Evolutionary conservation across 1,284 basidiomycete genomes (phyloP), one percentile per base, ranked within the genome.

Genomic region (Rhodotorula sp.): DNA sequence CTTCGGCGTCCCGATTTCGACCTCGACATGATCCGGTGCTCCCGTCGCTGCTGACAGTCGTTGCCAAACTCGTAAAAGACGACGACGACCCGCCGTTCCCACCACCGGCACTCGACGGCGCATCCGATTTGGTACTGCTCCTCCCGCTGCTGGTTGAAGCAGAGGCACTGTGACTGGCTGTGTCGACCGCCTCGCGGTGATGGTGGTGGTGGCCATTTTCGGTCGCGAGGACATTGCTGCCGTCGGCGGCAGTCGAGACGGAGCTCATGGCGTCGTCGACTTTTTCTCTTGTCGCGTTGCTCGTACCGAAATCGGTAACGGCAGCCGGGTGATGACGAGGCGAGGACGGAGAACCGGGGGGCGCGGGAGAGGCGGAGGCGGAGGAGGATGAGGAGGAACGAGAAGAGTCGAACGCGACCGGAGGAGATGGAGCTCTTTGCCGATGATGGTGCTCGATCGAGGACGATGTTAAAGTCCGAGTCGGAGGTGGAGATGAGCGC

Each of bases 41-140:
- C 10, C 37, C 37, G 37, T 42, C 37, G 37, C 56, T 62, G 55
- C 68, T 68, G 20, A 67, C 62, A 4, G 67, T 66, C n/a, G 64
- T 73, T 12, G 69, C 68, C 5, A 61, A 18, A 26, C 69, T 73
- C 17, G 37, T 42, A 42, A 42, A 42, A 42, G 37, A 42, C 37
- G 37, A 42, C 1, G 37, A 42, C 37, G 37, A 42, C 10, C 37
- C 37, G 37, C 37, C 37, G 37, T 42, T 42, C 37, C 6, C 45
- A 15, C 37, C 44, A 60, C n/a, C 45, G 30, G 45, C 26, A 54
- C 26, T n/a, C n/a, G 26, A 60, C 44, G 45, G 37, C 46, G 15
- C 45, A 60, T 44, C 37, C 37, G 59, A 60, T 14, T 26, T 18
- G 7, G 59, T 48, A 29, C 29, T 44, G 45, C 45, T 33, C 26